A percentile compares a stretch with the other conserved stretches of the same genome.
Conservation (phyloP, 2,329 filamentous ascomycete species). For the Phialophora expanda region DNA sequence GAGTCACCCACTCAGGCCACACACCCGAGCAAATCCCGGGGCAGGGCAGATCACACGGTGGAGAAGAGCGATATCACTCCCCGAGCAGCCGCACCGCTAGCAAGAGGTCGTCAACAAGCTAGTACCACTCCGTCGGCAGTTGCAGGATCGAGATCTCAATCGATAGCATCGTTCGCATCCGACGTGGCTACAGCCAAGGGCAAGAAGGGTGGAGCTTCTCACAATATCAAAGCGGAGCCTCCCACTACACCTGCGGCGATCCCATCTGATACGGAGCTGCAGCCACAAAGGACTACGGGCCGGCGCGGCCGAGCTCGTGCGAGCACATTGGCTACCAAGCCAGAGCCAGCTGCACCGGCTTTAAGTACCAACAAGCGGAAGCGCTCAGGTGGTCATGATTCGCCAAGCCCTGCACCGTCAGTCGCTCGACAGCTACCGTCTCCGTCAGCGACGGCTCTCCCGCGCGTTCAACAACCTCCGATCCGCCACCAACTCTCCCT, state of each 20-base stretch:
- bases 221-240: conserved; percentile 39
- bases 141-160: conserved; percentile 35
- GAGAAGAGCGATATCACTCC: conserved; percentile 16
- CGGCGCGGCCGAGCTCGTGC: conserved; percentile 40
- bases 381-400: conserved; percentile 45
- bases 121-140: conserved; percentile 35
- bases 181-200: conserved; percentile 34
- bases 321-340: conserved; percentile 19
- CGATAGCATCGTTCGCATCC: conserved; percentile 36
- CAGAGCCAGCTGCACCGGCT: conserved; percentile 15
- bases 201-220: conserved; percentile 27
- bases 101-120: conserved; percentile 30
- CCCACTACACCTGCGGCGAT: conserved; percentile 46
- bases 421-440: conserved; percentile 24
- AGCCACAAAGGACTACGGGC: conserved; percentile 42
- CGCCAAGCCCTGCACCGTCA: conserved; percentile 27
- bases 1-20: conserved; percentile 29
- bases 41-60: conserved; percentile 19
- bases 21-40: conserved; percentile 22
- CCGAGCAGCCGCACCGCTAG: conserved; percentile 11
- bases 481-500: conserved; percentile 43
- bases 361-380: conserved; percentile 46
- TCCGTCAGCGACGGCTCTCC: background rate
- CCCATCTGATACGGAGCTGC: conserved; percentile 45
- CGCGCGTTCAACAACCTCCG: conserved; percentile 3